Evolutionary conservation across 345 rosid genomes (phyloP), one percentile per base, ranked within the genome.

Genomic region (Gynandropsis gynandra): DNA sequence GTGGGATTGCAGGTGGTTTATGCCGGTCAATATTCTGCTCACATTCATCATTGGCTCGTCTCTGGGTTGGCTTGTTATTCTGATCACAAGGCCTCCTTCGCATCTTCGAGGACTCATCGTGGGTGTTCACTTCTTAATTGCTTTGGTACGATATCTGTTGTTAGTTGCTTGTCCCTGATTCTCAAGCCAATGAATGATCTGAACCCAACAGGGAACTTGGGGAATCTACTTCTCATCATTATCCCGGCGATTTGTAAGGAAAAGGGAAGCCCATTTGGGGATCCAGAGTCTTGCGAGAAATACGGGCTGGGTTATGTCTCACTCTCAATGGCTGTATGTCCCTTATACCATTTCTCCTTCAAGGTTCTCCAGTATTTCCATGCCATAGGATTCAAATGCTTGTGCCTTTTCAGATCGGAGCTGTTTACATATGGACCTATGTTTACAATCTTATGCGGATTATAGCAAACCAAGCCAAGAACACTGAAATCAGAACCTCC

Each of bases 211-310:
- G 94, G 94, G 19, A 84, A 79, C 61, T 42, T 73, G 75, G 88
- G 88, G 42, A 79, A 76, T 51, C 54, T 84, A 80, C 71, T 72
- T 34, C 76, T 84, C 40, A 68, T 84, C 6, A 67, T 84, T 48
- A 64, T 84, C 56, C 93, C 93, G 43, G 88, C 88, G 32, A 67
- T 80, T 21, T 80, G 93, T 56, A 72, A 76, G 59, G 88, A 84
- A 54, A 57, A 71, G 34, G 80, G 70, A 46, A 78, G 74, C 47
- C 88, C 93, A 18, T 84, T 79, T 58, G 85, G 88, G 56, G 64
- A 74, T 65, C 76, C 81, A 37, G 67, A 67, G 37, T 39, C 32
- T 42, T 80, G 88, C 42, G 70, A 71, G 34, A 41, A 71, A 14
- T 47, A 46, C 47, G 88, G 85, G 16, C 17, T 77, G 62, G 80